These are phyloP conservation scores for Solanum raphanifolium DNA, from an alignment of 257 asterid species.

Conservation along the genomic window DNA sequence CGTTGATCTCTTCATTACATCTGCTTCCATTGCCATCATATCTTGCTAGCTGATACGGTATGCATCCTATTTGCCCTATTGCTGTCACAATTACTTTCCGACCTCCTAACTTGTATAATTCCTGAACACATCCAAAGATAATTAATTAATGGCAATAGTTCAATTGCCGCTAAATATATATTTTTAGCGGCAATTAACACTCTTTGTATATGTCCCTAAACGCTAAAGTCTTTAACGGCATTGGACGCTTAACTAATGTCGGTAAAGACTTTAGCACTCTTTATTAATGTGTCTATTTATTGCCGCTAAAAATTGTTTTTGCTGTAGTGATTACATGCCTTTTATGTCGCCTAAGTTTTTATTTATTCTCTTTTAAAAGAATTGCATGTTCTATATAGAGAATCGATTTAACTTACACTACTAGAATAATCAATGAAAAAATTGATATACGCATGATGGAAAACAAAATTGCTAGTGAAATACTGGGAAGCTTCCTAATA, in stretches of 20 bases:
- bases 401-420: not conserved
- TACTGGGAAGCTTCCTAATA: not conserved
- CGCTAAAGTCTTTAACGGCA: too few relatives aligned
- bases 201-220: too few relatives aligned
- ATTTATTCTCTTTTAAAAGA: too few relatives aligned
- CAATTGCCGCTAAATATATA: too few relatives aligned
- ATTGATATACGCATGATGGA: not conserved
- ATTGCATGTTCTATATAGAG: not conserved
- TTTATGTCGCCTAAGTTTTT: not conserved
- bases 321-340: not conserved
- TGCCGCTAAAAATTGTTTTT: too few relatives aligned
- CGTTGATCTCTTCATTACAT: slow-evolving; percentile 85
- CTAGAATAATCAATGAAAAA: not conserved
- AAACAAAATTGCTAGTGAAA: not conserved
- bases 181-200: too few relatives aligned
- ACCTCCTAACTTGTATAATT: slow-evolving; percentile 64
- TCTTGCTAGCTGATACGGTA: slow-evolving; percentile 74
- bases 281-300: too few relatives aligned
- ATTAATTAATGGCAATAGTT: too few relatives aligned
- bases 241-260: too few relatives aligned
- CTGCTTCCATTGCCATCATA: slow-evolving; percentile 54
- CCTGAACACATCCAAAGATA: slow-evolving; percentile 13
- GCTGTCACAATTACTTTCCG: slow-evolving; percentile 63
- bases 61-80: slow-evolving; percentile 81
- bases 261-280: too few relatives aligned